Evolutionary conservation across 2,329 filamentous ascomycete genomes (phyloP).

Genomic region (Neofusicoccum ribis): DNA sequence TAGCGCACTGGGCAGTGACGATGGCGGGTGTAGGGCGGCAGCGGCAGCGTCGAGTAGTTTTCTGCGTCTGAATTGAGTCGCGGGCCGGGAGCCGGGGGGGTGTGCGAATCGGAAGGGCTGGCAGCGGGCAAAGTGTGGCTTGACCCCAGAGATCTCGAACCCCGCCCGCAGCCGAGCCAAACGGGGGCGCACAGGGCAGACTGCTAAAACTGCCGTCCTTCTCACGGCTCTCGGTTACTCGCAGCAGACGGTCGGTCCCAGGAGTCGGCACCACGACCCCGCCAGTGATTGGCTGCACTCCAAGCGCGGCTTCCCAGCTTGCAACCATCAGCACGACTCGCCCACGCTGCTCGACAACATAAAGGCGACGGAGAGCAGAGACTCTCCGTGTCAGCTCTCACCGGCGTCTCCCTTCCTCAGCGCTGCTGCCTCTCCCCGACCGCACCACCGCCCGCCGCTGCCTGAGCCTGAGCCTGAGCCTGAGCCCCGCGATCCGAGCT

Average conservation of each 20-base stretch:
- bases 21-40: not conserved
- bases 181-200: not conserved
- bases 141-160: not conserved
- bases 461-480: no score
- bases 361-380: not conserved
- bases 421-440: not conserved
- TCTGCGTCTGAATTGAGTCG: not conserved
- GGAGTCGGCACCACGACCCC: not conserved
- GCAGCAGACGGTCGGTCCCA: not conserved
- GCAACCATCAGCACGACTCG: not conserved
- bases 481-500: not conserved
- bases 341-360: not conserved
- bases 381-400: not conserved
- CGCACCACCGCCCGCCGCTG: not conserved
- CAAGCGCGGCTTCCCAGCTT: not conserved
- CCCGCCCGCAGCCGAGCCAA: no score
- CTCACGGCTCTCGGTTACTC: conserved; percentile 18
- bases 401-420: not conserved
- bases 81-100: no score
- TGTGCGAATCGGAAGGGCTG: no score
- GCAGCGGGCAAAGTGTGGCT: not conserved
- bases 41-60: not conserved
- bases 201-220: conserved; percentile 2
- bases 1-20: not conserved
- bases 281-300: not conserved